Evolutionary conservation across 495 filamentous ascomycete species (phyloP).

Genomic region (Hypoxylon crocopeplum): DNA sequence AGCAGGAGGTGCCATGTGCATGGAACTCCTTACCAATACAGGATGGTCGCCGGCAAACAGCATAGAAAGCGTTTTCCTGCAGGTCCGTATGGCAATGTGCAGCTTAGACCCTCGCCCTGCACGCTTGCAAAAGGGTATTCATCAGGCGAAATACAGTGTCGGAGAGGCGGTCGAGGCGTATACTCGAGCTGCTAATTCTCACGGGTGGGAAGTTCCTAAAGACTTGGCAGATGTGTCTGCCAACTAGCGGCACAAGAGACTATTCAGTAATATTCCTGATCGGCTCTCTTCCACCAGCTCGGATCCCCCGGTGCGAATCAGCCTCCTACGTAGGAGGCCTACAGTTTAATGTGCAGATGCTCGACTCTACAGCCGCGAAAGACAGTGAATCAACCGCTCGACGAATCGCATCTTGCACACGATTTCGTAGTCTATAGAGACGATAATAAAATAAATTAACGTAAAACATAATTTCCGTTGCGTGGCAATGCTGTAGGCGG

Average conservation of each 20-base stretch:
- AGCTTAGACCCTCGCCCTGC: conserved; percentile 74
- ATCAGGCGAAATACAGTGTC: conserved; percentile 64
- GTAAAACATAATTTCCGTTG: too few species aligned
- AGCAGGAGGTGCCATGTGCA: conserved; percentile 85
- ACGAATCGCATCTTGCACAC: too few species aligned
- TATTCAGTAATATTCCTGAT: too few species aligned
- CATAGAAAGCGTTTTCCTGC: conserved; percentile 82
- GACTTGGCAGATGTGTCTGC: conserved; percentile 41
- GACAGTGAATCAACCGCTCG: too few species aligned
- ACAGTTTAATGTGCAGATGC: too few species aligned
- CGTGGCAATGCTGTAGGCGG: too few species aligned
- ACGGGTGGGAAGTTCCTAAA: conserved; percentile 68
- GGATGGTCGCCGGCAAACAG: conserved; percentile 79
- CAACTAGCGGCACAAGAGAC: neutral
- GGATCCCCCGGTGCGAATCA: too few species aligned
- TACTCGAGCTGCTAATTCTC: conserved; percentile 65
- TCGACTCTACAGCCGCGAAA: too few species aligned
- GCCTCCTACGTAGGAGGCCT: too few species aligned
- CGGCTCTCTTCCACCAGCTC: too few species aligned
- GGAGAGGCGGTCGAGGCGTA: conserved; percentile 78
- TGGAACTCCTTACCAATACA: conserved; percentile 85
- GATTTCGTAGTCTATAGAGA: too few species aligned
- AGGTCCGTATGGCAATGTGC: conserved; percentile 81
- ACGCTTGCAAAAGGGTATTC: conserved; percentile 54
- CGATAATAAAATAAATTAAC: too few species aligned